phyloP scores from a whole-genome alignment of 345 rosid species.

The Sisymbrium irio region DNA sequence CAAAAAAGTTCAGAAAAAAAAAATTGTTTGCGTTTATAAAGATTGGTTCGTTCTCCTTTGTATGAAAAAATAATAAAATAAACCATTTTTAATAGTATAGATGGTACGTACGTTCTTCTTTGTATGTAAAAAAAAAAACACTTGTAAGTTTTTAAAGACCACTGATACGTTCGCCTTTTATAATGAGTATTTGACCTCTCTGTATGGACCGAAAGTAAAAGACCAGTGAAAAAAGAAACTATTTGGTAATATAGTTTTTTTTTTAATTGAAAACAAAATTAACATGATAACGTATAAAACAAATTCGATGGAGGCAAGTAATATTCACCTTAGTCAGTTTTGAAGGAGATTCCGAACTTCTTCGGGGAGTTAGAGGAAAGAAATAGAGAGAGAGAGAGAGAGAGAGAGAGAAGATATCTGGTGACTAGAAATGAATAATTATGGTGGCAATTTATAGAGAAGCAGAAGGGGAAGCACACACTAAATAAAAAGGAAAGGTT shows the following conservation, averaged over 20 bases:
- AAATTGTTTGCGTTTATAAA: neutral
- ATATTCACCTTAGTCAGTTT: constrained; percentile 18
- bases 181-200: no score
- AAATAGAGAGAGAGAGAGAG: neutral
- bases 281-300: neutral
- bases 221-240: neutral
- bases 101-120: neutral
- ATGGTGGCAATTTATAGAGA: constrained; percentile 29
- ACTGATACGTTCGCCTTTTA: neutral
- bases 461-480: neutral
- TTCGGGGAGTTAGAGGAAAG: neutral
- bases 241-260: neutral
- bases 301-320: neutral
- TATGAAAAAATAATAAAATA: neutral
- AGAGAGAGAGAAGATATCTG: neutral
- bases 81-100: no score
- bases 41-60: neutral
- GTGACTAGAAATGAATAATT: constrained; percentile 8
- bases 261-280: neutral
- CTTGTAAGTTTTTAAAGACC: neutral
- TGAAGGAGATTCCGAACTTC: constrained; percentile 7
- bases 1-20: neutral
- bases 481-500: no score
- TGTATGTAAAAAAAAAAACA: neutral
- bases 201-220: neutral